Conservation (phyloP, 441 rosid species). For the Populus hybrid region DNA sequence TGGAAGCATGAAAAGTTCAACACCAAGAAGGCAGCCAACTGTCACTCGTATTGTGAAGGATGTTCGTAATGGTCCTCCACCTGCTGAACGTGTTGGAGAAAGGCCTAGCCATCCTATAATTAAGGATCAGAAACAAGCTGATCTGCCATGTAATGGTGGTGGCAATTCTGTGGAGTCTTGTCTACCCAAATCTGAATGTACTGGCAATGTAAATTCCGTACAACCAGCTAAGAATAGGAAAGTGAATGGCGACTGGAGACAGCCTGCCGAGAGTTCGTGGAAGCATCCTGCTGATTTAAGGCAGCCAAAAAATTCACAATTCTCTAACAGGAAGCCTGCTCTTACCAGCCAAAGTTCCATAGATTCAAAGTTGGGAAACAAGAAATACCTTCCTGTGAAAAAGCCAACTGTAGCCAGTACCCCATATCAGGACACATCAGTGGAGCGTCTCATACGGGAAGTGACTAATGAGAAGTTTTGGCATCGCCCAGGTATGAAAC, state of each 20-base stretch:
- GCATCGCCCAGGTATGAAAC: slow-evolving; percentile 83
- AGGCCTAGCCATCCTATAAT: slow-evolving; percentile 33
- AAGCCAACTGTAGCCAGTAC: slow-evolving; percentile 42
- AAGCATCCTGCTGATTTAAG: slow-evolving; percentile 71
- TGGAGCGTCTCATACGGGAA: slow-evolving; percentile 96
- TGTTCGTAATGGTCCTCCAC: slow-evolving; percentile 41
- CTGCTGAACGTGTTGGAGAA: slow-evolving; percentile 55
- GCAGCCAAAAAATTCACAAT: slow-evolving; percentile 45
- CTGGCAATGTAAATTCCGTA: slow-evolving; percentile 61
- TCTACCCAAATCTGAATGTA: slow-evolving; percentile 59
- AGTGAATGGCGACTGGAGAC: slow-evolving; percentile 61
- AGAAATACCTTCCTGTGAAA: slow-evolving; percentile 64
- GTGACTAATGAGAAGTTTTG: slow-evolving; percentile 94
- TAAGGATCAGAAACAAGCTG: slow-evolving; percentile 67
- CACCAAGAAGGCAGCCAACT: slow-evolving; percentile 79
- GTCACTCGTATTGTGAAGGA: slow-evolving; percentile 77
- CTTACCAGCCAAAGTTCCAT: slow-evolving; percentile 48
- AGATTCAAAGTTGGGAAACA: slow-evolving; percentile 66
- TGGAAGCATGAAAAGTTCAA: slow-evolving; percentile 62
- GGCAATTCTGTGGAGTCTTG: slow-evolving; percentile 39
- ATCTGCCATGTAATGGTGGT: slow-evolving; percentile 47
- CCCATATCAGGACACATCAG: slow-evolving; percentile 93
- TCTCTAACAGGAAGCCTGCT: slow-evolving; percentile 54
- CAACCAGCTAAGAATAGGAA: slow-evolving; percentile 53
- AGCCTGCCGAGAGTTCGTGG: slow-evolving; percentile 54